phyloP scores from a whole-genome alignment of 1,284 basidiomycete species.

The Boletus semigastroideus region DNA sequence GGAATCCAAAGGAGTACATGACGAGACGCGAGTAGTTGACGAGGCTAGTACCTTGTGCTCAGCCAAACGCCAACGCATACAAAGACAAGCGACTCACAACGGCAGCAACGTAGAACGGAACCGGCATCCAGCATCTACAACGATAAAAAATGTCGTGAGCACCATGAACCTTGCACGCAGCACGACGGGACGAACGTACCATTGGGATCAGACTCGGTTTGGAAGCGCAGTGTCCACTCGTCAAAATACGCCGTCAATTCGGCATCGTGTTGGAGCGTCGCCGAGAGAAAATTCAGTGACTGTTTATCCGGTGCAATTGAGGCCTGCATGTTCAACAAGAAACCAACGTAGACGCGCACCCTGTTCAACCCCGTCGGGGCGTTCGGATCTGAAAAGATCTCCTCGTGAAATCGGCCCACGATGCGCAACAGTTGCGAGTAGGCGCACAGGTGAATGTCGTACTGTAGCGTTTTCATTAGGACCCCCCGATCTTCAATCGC shows the following conservation, averaged over 20 bases:
- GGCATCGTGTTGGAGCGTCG: slow-evolving; percentile 61
- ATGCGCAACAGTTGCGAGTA: slow-evolving; percentile 70
- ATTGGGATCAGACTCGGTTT: slow-evolving; percentile 51
- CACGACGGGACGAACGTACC: slow-evolving; percentile 35
- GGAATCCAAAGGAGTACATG: slow-evolving; percentile 84
- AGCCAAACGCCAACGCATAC: slow-evolving; percentile 11
- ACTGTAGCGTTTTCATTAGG: slow-evolving; percentile 37
- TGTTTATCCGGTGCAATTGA: slow-evolving; percentile 23
- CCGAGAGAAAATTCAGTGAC: slow-evolving; percentile 63
- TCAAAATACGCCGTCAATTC: slow-evolving; percentile 56
- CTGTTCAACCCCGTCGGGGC: slow-evolving; percentile 71
- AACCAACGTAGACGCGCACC: slow-evolving; percentile 35
- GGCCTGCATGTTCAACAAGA: not conserved
- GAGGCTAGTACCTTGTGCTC: slow-evolving; percentile 44
- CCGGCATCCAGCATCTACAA: slow-evolving; percentile 53
- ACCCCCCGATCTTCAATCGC: not conserved
- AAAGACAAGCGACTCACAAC: slow-evolving; percentile 51
- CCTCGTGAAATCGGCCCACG: slow-evolving; percentile 71
- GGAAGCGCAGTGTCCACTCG: slow-evolving; percentile 62
- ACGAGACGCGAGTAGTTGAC: slow-evolving; percentile 78
- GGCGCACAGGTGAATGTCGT: slow-evolving; percentile 72
- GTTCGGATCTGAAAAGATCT: slow-evolving; percentile 71
- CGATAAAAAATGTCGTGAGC: not conserved
- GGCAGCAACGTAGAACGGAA: slow-evolving; percentile 73
- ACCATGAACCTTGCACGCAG: not conserved